Percentiles rank a stretch among this genome's conserved stretches.
These are phyloP conservation scores for Talaromyces ruber DNA, from an alignment of 495 filamentous ascomycete species.

Conservation along the genomic window DNA sequence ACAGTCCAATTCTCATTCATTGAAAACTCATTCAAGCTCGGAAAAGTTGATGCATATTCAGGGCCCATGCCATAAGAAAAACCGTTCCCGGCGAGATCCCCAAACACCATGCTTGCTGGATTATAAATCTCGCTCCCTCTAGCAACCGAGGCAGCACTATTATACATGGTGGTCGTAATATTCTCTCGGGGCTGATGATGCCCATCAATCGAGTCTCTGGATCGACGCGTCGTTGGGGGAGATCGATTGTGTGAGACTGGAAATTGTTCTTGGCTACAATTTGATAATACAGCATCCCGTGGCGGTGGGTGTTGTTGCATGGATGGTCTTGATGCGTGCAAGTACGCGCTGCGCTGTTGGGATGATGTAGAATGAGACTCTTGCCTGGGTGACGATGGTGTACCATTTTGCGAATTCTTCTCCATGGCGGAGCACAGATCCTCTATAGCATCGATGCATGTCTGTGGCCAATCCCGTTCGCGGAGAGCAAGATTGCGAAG, in stretches of 20 bases:
- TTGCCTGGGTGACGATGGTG: not conserved
- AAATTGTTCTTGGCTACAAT: not conserved
- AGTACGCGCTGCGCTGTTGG: not conserved
- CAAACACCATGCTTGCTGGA: conserved; percentile 18
- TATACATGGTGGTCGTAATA: not conserved
- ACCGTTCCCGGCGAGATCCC: conserved; percentile 12
- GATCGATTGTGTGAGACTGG: not conserved
- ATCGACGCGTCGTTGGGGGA: not conserved
- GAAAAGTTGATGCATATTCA: conserved; percentile 12
- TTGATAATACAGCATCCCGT: not conserved
- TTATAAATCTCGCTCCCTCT: not conserved
- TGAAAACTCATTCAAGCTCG: conserved; percentile 10
- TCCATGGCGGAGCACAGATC: conserved; percentile 28
- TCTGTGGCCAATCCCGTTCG: conserved; percentile 32
- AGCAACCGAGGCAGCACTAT: not conserved
- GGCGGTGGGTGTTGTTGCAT: not conserved
- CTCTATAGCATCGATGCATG: conserved; percentile 32
- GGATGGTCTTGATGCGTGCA: not conserved
- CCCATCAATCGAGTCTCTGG: not conserved
- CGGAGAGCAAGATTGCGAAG: conserved; percentile 26
- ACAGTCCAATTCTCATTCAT: conserved; percentile 33
- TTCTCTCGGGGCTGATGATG: conserved; percentile 6
- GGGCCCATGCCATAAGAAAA: conserved; percentile 9
- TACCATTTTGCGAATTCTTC: conserved; percentile 2
- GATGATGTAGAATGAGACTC: not conserved